Evolutionary conservation across 176 grass and related monocot species (phyloP).

Genomic region (Hyparrhenia diplandra): DNA sequence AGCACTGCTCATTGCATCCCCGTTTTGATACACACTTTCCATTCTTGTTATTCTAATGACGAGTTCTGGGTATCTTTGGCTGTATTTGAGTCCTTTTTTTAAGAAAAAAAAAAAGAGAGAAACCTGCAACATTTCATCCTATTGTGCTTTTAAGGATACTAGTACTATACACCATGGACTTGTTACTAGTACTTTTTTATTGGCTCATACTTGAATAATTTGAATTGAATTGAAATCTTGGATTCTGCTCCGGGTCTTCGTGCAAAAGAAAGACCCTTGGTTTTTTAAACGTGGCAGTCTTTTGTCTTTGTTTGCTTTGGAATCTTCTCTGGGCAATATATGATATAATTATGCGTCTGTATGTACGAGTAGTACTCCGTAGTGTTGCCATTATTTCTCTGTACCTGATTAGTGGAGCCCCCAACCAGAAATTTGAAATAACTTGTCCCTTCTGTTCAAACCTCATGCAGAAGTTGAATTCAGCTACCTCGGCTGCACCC

Average conservation of each 20-base stretch:
- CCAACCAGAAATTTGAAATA: background rate
- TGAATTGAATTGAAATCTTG: background rate
- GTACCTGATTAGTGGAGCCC: background rate
- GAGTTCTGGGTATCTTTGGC: background rate
- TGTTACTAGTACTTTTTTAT: background rate
- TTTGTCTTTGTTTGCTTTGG: conserved; percentile 27
- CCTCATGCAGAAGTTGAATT: conserved; percentile 44
- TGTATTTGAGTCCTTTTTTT: background rate
- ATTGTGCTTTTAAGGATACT: too few species aligned
- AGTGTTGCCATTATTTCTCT: background rate
- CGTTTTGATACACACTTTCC: background rate
- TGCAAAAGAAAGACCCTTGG: conserved; percentile 33
- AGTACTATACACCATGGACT: background rate
- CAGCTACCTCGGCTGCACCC: conserved; percentile 32
- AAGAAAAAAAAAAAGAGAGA: background rate
- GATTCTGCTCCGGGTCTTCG: background rate
- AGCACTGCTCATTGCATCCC: too few species aligned
- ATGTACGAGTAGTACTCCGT: background rate
- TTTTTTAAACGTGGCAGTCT: background rate
- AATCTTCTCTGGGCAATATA: conserved; percentile 24
- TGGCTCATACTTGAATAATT: too few species aligned
- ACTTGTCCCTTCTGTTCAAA: conserved; percentile 8
- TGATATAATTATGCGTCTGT: too few species aligned
- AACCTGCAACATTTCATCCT: background rate
- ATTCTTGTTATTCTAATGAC: too few species aligned